Base-by-base conservation (phyloP, 139 green algal genomes). In the Coelastrella sp. region DNA sequence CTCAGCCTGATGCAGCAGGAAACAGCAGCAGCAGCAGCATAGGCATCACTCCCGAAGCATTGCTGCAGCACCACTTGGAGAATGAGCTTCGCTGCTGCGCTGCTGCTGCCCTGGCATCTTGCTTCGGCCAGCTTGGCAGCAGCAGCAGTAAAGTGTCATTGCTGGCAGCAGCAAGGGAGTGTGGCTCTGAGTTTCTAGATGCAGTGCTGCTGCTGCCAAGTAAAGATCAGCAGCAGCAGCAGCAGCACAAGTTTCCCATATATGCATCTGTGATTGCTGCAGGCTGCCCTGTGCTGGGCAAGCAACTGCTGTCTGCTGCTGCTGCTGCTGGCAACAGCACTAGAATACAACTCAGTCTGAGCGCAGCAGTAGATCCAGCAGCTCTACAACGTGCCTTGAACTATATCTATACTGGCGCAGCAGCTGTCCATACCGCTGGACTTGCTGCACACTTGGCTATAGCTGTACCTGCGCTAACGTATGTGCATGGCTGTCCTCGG, bases 81-180 rank as follows among this genome's bases (percentile, higher is more conserved):
- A 37, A 77, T 30, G 68, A 77, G 38, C 13, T 77, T 4, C 68
- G 68, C 68, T 77, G 68, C 68, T 77, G 68, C 38, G 68, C 68
- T 37, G 68, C 68, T 77, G 68, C 68, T 38, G 68, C 68, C 25
- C 40, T 77, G 17, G 68, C 68, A 34, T 9, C 21, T 3, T 38
- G 19, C 45, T 32, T 30, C 41, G 11, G 43, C 43, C 34, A 34
- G 27, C 23, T 27, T 27, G 25, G 43, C 43, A 79, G 71, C 41
- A 79, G n/a, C 43, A 59, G 66, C 68, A 59, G 53, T 27, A 1
- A 64, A 2, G 53, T 19, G 30, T 2, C 53, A 64, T 19, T 21
- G 30, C 53, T 64, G 6, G 17, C 17, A 27, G 2, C 53, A 64
- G 53, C 53, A 9, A 64, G 53, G 30, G 53, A 64, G 53, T 21